phyloP scores from a whole-genome alignment of 1,284 basidiomycete species.

The Laetiporus sulphureus region DNA sequence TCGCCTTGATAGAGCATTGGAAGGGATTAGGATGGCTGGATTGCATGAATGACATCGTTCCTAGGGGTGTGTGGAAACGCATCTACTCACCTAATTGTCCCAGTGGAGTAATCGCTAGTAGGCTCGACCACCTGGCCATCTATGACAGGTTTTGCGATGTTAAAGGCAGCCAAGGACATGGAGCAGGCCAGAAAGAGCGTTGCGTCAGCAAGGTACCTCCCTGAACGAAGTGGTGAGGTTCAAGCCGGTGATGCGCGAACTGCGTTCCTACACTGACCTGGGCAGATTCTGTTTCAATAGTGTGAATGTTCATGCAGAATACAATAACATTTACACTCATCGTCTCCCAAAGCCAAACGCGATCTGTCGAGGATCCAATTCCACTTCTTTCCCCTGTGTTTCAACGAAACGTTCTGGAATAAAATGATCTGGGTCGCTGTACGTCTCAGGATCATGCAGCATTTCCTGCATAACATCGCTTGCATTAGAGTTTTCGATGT shows the following conservation, averaged over 20 bases:
- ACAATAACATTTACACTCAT: slow-evolving; percentile 7
- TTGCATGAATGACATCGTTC: neutral
- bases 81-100: slow-evolving; percentile 19
- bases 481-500: no score
- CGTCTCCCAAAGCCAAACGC: slow-evolving; percentile 25
- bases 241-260: neutral
- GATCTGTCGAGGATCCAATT: slow-evolving; percentile 18
- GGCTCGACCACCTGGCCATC: slow-evolving; percentile 20
- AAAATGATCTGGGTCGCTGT: slow-evolving; percentile 23
- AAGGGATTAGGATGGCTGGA: slow-evolving; percentile 26
- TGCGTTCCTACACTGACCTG: slow-evolving; percentile 3
- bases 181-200: slow-evolving; percentile 26
- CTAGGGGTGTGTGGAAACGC: no score
- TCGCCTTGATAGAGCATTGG: slow-evolving; percentile 25
- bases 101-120: slow-evolving; percentile 17
- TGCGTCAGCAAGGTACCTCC: slow-evolving; percentile 24
- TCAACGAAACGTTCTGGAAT: slow-evolving; percentile 23
- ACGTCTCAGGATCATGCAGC: slow-evolving; percentile 23
- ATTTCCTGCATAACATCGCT: slow-evolving; percentile 22
- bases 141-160: slow-evolving; percentile 22
- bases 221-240: neutral
- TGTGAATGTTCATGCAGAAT: neutral
- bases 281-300: slow-evolving; percentile 12
- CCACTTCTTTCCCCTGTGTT: slow-evolving; percentile 9
- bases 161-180: slow-evolving; percentile 26